Base-by-base conservation (phyloP, 1,284 basidiomycete genomes). In the Leccinum subrobustum region DNA sequence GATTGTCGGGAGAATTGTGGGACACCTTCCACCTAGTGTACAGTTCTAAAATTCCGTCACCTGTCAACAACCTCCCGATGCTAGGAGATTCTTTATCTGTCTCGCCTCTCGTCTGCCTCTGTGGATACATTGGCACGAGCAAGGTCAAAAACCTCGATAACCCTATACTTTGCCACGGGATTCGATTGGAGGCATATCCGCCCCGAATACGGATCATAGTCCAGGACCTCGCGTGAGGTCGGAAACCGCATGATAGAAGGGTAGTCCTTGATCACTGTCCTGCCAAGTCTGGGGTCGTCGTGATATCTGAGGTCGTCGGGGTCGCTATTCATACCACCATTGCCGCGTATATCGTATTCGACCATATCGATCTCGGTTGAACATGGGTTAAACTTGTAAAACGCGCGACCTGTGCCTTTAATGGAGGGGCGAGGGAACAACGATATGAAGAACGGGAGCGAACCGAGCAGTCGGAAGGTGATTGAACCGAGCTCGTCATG, bases 201-300 rank as follows among this genome's bases (percentile, higher is more conserved):
- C 2, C 67, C 67, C 0, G 57, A 52, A 54, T 71, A 71, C 3
- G 66, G 63, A 48, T 68, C 67, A 48, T 69, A 70, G 35, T 71
- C 65, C 54, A 52, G 27, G 16, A 69, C 48, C 14, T n/a, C 23
- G 4, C 55, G 48, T 9, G 27, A 18, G 8, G 47, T n/a, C 23
- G 55, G 50, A 33, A 61, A 58, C 6, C 39, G 35, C 2, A 68
- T n/a, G 6, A 71, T 37, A 8, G 9, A 57, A 29, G 50, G 55
- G 29, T 68, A 64, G 3, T 64, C 58, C 1, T 37, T 25, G 7
- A 58, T 37, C 20, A 54, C 56, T 47, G 37, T 37, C n/a, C 3
- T 11, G 2, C 48, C 48, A 23, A 18, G 25, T 29, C 9, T n/a
- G 9, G 14, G 9, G 25, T 12, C n/a, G 9, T 31, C 14, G 27